Evolutionary conservation across 805 yeast genomes (phyloP).

Genomic region (Yarrowia sp.): DNA sequence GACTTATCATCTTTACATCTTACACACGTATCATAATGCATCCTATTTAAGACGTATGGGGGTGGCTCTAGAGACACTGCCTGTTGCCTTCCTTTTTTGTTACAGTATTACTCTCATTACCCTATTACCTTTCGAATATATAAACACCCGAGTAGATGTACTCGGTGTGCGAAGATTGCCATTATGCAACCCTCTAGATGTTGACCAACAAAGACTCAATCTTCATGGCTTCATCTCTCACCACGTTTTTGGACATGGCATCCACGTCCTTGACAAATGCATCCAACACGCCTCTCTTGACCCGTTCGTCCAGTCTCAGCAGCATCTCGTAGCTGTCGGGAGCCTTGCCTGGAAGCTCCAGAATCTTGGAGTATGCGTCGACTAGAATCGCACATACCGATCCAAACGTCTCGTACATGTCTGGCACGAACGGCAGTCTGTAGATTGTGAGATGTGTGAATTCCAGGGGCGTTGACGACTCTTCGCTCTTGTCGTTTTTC

Average conservation of each 20-base stretch:
- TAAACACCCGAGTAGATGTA: background rate
- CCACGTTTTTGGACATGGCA: constrained; percentile 40
- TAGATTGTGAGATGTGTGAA: constrained; percentile 42
- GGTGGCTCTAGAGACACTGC: too few relatives aligned
- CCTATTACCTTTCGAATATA: constrained; percentile 8
- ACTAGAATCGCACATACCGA: constrained; percentile 44
- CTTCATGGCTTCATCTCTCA: constrained; percentile 43
- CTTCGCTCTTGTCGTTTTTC: constrained; percentile 41
- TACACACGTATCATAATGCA: constrained; percentile 20
- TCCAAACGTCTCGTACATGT: constrained; percentile 45
- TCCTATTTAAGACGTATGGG: constrained; percentile 2
- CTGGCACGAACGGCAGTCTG: constrained; percentile 47
- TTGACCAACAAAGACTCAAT: constrained; percentile 42
- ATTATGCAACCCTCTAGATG: constrained; percentile 13
- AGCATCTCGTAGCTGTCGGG: constrained; percentile 43
- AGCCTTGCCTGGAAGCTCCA: constrained; percentile 32
- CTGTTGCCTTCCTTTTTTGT: too few relatives aligned
- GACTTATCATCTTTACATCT: background rate
- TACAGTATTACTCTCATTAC: constrained; percentile 7
- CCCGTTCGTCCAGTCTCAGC: constrained; percentile 43
- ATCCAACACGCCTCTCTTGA: constrained; percentile 42
- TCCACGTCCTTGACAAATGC: constrained; percentile 45
- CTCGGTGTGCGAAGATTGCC: background rate
- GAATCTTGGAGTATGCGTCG: constrained; percentile 44
- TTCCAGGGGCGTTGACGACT: constrained; percentile 40